phyloP scores from a whole-genome alignment of 1,284 basidiomycete genomes.

The Fomitopsis palustris region DNA sequence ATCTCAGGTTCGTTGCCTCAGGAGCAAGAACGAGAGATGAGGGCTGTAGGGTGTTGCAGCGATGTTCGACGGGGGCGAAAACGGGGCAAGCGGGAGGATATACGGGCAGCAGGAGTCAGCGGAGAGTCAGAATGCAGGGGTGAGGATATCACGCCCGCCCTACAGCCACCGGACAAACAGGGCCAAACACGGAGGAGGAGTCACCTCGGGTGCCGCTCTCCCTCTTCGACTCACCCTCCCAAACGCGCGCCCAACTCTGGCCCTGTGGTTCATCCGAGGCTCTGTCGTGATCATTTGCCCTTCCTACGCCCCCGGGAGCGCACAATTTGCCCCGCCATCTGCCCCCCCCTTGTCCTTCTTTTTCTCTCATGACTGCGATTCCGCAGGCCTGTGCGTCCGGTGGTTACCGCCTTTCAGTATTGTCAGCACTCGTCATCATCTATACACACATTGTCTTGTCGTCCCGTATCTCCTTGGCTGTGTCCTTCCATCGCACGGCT shows the following conservation, averaged over 20 bases:
- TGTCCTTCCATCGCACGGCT: neutral
- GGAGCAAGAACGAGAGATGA: constrained; percentile 20
- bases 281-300: neutral
- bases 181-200: constrained; percentile 17
- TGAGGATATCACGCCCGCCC: constrained; percentile 14
- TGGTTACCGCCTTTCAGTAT: neutral
- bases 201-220: constrained; percentile 13
- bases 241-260: neutral
- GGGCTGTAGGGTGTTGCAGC: neutral
- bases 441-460: neutral
- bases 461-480: neutral
- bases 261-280: neutral
- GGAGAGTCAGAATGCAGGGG: constrained; percentile 20
- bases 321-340: neutral
- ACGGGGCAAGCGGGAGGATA: constrained; percentile 12
- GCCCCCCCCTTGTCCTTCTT: too few species aligned
- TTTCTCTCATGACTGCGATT: neutral
- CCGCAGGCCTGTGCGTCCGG: neutral
- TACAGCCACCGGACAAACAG: constrained; percentile 22
- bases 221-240: neutral
- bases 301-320: neutral
- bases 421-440: neutral
- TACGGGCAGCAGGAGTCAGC: constrained; percentile 20
- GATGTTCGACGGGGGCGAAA: neutral
- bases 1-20: constrained; percentile 20